phyloP scores from a whole-genome alignment of 768 basidiomycete genomes.

The Naganishia friedmannii region DNA sequence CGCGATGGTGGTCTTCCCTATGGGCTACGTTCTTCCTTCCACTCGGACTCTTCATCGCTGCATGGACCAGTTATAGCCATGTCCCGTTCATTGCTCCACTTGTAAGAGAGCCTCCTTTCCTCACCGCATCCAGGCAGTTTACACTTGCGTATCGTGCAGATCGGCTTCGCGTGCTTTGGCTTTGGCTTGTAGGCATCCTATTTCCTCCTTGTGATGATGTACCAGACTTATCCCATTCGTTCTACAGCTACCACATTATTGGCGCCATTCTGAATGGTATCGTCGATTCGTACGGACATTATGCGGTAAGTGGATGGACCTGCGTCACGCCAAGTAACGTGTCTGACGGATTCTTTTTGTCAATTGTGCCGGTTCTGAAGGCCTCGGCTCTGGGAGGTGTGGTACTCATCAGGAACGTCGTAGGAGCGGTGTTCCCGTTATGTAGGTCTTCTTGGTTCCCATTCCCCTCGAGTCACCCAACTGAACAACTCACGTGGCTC shows the following conservation, averaged over 20 bases:
- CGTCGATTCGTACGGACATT: constrained; percentile 43
- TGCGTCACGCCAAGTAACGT: too few species aligned
- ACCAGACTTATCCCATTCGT: constrained; percentile 19
- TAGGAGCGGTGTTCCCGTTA: constrained; percentile 40
- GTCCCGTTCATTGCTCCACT: constrained; percentile 39
- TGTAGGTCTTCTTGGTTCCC: constrained; percentile 28
- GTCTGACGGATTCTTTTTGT: too few species aligned
- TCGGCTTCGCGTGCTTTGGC: constrained; percentile 42
- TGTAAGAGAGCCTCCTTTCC: neutral
- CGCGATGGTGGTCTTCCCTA: constrained; percentile 41
- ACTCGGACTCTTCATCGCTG: constrained; percentile 39
- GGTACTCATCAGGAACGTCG: constrained; percentile 40
- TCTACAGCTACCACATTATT: constrained; percentile 32
- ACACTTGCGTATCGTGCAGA: neutral
- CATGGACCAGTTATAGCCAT: constrained; percentile 38
- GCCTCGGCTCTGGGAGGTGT: constrained; percentile 39
- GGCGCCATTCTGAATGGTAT: constrained; percentile 42
- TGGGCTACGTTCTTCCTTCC: constrained; percentile 41
- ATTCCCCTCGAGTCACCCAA: too few species aligned
- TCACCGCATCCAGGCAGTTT: too few species aligned
- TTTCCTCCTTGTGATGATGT: neutral
- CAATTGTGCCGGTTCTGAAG: neutral
- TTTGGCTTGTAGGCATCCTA: constrained; percentile 38
- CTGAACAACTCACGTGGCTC: neutral
- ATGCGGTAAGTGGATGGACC: constrained; percentile 26